A percentile compares a stretch with the other conserved stretches of the same genome.
Evolutionary conservation across 257 asterid species (phyloP).

Genomic region (Nemophila menziesii): DNA sequence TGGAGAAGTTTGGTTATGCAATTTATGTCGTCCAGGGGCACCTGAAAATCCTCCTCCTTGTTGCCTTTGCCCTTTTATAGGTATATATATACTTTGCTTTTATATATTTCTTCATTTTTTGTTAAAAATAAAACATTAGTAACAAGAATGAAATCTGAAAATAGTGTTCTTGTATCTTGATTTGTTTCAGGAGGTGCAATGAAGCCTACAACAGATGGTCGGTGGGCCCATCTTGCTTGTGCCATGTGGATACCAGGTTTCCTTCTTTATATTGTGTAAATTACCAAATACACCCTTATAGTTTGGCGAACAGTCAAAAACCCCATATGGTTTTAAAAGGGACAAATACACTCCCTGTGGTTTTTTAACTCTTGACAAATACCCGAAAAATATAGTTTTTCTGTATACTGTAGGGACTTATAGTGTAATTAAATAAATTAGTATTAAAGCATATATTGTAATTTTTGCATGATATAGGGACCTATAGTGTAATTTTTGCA

Average conservation of each 20-base stretch:
- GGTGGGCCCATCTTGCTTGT: conserved; percentile 99
- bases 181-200: conserved; percentile 79
- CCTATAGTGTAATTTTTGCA: too few relatives aligned
- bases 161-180: conserved; percentile 3
- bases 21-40: conserved; percentile 94
- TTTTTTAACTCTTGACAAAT: too few relatives aligned
- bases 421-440: too few relatives aligned
- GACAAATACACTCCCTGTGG: too few relatives aligned
- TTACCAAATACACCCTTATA: not conserved
- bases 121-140: not conserved
- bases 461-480: too few relatives aligned
- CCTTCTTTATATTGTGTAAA: conserved; percentile 2
- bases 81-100: conserved; percentile 36
- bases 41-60: conserved; percentile 72
- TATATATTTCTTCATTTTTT: not conserved
- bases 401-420: too few relatives aligned
- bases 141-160: conserved; percentile 5
- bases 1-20: conserved; percentile 95
- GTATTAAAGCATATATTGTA: too few relatives aligned
- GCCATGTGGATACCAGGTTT: conserved; percentile 99
- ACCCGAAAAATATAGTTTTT: too few relatives aligned
- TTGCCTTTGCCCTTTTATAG: conserved; percentile 88
- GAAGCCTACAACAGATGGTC: conserved; percentile 98
- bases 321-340: too few relatives aligned
- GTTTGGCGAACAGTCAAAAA: conserved; percentile 5